Conservation (phyloP, 1,284 basidiomycete species). For the Cutaneotrichosporon sp. region DNA sequence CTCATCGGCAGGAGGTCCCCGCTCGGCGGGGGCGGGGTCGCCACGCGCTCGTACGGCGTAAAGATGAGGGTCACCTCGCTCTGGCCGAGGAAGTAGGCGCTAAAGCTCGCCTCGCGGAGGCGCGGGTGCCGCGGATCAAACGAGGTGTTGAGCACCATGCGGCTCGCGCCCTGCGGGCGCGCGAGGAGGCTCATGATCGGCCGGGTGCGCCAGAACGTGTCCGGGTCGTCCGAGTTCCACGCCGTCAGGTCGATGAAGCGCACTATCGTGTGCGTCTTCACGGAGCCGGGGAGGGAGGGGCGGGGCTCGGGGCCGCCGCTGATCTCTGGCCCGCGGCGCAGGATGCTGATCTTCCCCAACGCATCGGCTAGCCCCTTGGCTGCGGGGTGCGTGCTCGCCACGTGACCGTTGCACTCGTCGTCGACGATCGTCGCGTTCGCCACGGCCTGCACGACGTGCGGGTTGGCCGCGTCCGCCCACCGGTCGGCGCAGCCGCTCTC, state of each 20-base stretch:
- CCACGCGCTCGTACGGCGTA: conserved; percentile 6
- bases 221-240: conserved; percentile 12
- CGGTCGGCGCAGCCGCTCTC: conserved; percentile 4
- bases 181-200: conserved; percentile 2
- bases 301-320: not conserved
- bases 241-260: conserved; percentile 14
- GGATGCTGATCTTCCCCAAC: not conserved
- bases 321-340: conserved; percentile 9
- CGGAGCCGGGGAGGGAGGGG: not conserved
- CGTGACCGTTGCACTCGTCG: conserved; percentile 9
- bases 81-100: conserved; percentile 8
- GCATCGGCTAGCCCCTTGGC: not conserved
- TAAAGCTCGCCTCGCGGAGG: conserved; percentile 5
- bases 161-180: not conserved
- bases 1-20: not conserved
- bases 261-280: not conserved
- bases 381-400: not conserved
- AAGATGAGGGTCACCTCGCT: conserved; percentile 6
- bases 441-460: not conserved
- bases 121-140: conserved; percentile 13
- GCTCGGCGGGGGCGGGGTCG: not conserved
- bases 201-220: conserved; percentile 5
- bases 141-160: not conserved
- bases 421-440: conserved; percentile 1
- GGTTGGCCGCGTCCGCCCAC: conserved; percentile 7